Conservation (phyloP, 2,329 filamentous ascomycete genomes). For the Pseudogymnoascus sp. region DNA sequence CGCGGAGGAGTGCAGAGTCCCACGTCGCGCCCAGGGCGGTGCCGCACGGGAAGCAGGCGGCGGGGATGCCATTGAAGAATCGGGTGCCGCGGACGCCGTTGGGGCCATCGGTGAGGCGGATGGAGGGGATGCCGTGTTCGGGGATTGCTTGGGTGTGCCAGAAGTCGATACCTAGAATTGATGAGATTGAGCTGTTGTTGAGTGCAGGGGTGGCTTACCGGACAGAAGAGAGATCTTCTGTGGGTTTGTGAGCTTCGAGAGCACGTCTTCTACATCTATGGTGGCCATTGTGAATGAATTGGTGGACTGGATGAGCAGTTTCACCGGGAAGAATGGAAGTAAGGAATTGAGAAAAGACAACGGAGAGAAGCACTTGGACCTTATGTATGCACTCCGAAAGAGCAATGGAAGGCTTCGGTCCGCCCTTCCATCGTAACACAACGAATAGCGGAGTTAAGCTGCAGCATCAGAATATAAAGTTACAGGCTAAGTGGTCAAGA, state of each 20-base stretch:
- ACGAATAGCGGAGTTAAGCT: neutral
- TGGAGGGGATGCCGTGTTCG: slow-evolving; percentile 51
- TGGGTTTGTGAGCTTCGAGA: slow-evolving; percentile 43
- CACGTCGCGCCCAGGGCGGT: slow-evolving; percentile 50
- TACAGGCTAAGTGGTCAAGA: neutral
- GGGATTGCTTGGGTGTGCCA: slow-evolving; percentile 59
- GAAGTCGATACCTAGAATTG: slow-evolving; percentile 48
- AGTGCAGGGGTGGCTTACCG: slow-evolving; percentile 28
- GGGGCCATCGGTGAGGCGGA: slow-evolving; percentile 59
- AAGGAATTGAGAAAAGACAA: neutral
- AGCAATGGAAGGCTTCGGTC: slow-evolving; percentile 1
- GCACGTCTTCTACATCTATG: slow-evolving; percentile 44
- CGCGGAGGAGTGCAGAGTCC: slow-evolving; percentile 43
- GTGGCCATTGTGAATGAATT: slow-evolving; percentile 35
- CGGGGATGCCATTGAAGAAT: slow-evolving; percentile 55
- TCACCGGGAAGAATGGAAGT: neutral
- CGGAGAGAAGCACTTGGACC: neutral
- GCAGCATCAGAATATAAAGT: slow-evolving; percentile 2
- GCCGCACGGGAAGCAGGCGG: slow-evolving; percentile 53
- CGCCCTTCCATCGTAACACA: neutral
- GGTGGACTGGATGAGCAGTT: neutral
- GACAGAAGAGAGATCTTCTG: slow-evolving; percentile 47
- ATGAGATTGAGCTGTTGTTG: neutral
- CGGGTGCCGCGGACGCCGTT: slow-evolving; percentile 60
- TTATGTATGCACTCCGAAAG: neutral